Conservation (phyloP, 768 basidiomycete genomes). For the Nevesoporus exiguus region DNA sequence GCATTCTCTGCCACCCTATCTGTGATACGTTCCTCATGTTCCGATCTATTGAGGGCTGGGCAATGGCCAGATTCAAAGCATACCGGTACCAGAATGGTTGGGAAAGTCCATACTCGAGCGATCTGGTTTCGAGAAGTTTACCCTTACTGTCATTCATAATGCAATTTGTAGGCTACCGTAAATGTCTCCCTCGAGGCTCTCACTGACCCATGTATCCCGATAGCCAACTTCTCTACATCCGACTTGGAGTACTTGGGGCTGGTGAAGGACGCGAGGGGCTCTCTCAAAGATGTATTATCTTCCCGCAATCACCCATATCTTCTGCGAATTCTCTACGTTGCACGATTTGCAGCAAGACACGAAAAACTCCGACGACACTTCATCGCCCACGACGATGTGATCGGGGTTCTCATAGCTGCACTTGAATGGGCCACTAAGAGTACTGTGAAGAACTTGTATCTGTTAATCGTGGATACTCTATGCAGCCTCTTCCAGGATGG, state of each 20-base stretch:
- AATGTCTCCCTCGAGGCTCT: background rate
- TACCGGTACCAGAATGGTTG: background rate
- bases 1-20: background rate
- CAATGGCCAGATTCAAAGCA: background rate
- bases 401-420: background rate
- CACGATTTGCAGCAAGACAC: conserved; percentile 1
- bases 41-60: background rate
- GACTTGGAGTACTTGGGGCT: no score
- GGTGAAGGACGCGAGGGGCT: background rate
- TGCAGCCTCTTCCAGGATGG: background rate
- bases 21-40: background rate
- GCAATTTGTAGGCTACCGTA: background rate
- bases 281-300: background rate
- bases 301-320: background rate
- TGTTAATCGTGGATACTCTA: background rate
- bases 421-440: background rate
- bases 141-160: background rate
- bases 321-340: background rate
- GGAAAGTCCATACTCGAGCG: background rate
- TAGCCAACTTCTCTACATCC: background rate
- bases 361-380: background rate
- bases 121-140: background rate
- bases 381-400: background rate
- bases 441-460: background rate
- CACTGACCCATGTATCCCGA: background rate